These are phyloP conservation scores for Periconia sp. DNA, from an alignment of 2,329 filamentous ascomycete genomes.

Conservation along the genomic window DNA sequence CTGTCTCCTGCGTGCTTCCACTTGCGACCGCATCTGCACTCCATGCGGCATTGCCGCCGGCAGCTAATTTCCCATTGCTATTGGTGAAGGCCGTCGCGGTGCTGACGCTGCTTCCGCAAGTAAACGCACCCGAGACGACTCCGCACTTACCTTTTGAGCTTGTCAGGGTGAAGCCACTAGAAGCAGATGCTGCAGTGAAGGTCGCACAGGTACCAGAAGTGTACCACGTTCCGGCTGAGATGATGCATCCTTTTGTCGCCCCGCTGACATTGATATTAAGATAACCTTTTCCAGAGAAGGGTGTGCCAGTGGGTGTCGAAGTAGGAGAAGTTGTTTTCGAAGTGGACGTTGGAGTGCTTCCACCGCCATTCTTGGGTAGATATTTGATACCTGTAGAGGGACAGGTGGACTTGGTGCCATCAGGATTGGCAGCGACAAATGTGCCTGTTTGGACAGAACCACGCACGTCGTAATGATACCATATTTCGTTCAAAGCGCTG, in stretches of 20 bases:
- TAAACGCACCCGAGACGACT: conserved; percentile 60
- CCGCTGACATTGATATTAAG: conserved; percentile 62
- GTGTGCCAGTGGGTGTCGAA: conserved; percentile 33
- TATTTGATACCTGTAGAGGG: conserved; percentile 69
- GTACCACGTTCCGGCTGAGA: conserved; percentile 72
- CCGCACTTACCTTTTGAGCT: conserved; percentile 56
- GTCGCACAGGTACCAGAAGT: conserved; percentile 70
- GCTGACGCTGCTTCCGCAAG: conserved; percentile 59
- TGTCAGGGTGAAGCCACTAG: conserved; percentile 38
- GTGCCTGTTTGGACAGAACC: conserved; percentile 66
- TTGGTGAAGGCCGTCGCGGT: conserved; percentile 50
- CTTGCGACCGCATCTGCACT: conserved; percentile 52
- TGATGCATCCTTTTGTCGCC: conserved; percentile 67
- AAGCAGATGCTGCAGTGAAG: conserved; percentile 59
- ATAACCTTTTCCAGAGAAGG: conserved; percentile 66
- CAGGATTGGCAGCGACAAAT: conserved; percentile 64
- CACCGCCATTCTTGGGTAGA: conserved; percentile 59
- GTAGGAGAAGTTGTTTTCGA: conserved; percentile 40
- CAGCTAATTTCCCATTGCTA: conserved; percentile 43
- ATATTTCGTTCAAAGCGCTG: conserved; percentile 59
- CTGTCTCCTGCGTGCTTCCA: conserved; percentile 52
- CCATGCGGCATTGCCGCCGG: conserved; percentile 47
- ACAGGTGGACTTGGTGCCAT: conserved; percentile 67
- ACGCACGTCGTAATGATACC: conserved; percentile 69
- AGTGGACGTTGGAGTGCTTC: conserved; percentile 28